Evolutionary conservation across 805 yeast genomes (phyloP), one percentile per base, ranked within the genome.

Genomic region (Huiozyma sinensis): DNA sequence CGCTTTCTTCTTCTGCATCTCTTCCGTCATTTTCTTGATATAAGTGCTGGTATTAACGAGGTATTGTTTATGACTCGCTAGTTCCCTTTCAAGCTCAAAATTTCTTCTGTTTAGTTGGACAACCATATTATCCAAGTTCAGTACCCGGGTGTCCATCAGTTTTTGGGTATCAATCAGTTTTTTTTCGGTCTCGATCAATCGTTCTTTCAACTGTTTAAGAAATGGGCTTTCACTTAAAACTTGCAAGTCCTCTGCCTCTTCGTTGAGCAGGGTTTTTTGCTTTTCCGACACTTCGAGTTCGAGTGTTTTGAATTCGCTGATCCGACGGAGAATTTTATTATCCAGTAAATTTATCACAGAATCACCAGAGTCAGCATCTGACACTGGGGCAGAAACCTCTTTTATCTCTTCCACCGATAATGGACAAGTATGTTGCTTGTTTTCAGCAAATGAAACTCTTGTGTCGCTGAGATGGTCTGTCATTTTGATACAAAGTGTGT

Each of bases 171-270:
- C 35, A 11, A 38, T 47, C n/a, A 47, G 32, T 36, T 48, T 49
- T 7, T 43, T 34, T 27, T 31, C 29, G 28, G 41, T 32, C 11
- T 38, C 29, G 5, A 37, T 35, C 17, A 52, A 13, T 31, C 44
- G 45, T 6, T 39, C 37, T 39, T 45, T 47, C 12, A 52, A 32
- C 8, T 44, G 40, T 33, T 35, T 44, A 6, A 47, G 44, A 13
- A 48, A 44, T 7, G 54, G 49, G 35, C 50, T 50, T 28, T 50
- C 52, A 17, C 34, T 30, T 11, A 36, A 33, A 7, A 35, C 43
- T 33, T 40, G 38, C 28, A 34, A 33, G 13, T 41, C 38, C 36
- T 42, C 37, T 9, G 37, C 24, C 7, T 7, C 17, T 7, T 34
- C 42, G 32, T 33, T 35, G 4, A 34, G 24, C 24, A 29, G 13